phyloP scores from a whole-genome alignment of 306 rosid species.

The Quercus aquifolioides region DNA sequence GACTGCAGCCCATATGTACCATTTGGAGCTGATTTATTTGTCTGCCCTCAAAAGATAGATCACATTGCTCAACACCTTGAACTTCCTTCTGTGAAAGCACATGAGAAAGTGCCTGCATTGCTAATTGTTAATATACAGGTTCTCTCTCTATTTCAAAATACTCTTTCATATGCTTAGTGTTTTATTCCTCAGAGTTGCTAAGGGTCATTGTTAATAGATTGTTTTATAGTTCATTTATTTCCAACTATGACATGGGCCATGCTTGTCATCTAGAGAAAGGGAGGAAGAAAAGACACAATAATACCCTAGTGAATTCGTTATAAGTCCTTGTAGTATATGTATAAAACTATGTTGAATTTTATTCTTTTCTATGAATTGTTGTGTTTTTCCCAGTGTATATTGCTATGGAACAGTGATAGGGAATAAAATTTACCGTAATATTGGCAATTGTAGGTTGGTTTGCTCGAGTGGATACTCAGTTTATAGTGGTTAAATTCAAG shows the following conservation, averaged over 20 bases:
- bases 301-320: neutral
- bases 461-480: neutral
- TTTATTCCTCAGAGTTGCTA: neutral
- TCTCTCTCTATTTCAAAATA: neutral
- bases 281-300: neutral
- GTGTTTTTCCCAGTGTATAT: neutral
- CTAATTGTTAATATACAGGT: slow-evolving; percentile 93
- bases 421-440: neutral
- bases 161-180: neutral
- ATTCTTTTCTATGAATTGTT: neutral
- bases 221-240: neutral
- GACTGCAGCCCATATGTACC: slow-evolving; percentile 62
- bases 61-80: slow-evolving; percentile 89
- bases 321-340: no score
- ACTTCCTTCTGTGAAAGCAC: slow-evolving; percentile 58
- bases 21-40: slow-evolving; percentile 80
- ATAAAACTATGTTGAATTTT: neutral
- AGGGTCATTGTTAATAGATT: neutral
- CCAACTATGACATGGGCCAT: neutral
- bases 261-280: neutral
- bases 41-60: slow-evolving; percentile 55
- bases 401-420: neutral
- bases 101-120: slow-evolving; percentile 62
- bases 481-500: neutral
- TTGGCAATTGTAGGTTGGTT: neutral